Base-by-base conservation (phyloP, 2,329 filamentous ascomycete genomes). In the Fusarium sp. region DNA sequence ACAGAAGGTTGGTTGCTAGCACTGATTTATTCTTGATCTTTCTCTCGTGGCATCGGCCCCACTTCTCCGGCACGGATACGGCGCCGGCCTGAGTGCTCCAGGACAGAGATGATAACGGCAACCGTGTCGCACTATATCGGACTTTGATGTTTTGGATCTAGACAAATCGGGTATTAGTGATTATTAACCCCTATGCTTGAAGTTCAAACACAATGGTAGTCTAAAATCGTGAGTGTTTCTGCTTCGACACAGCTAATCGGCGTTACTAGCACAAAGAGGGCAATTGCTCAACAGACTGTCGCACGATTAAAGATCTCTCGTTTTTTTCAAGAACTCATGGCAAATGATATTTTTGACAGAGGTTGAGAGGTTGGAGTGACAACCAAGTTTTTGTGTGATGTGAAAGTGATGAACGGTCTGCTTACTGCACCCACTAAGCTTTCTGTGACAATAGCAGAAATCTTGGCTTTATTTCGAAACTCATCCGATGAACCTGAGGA, bases 401-500 rank as follows among this genome's bases (percentile, higher is more conserved):
- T 57, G 64, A 55, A 27, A 44, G 26, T 42, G 41, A 37, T 48
- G 46, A 65, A 64, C 69, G 64, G 69, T 71, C 69, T 71, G 64
- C 45, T 41, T 60, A 32, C 33, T 40, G 23, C 54, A 58, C 38
- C 44, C 52, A 41, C 60, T 56, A 69, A 62, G 66, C 44, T 42
- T 63, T 57, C 68, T 71, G 69, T 20, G 69, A 71, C 67, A 52
- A 45, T 64, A 64, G 57, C 46, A 60, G 64, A 71, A 60, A 48
- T 64, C 54, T 42, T 65, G 70, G 63, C 70, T 33, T 41, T 32
- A 48, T 48, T 33, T 33, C 45, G 38, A 61, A 71, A 67, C 56
- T 27, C 60, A 55, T 32, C 44, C 52, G 49, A 54, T 44, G 38
- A 61, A 44, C 26, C 13, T 42, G 41, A 50, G 23, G 23, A 61